These are phyloP conservation scores for Chaetothyriales sp. DNA, from an alignment of 2,329 filamentous ascomycete genomes.

Conservation along the genomic window DNA sequence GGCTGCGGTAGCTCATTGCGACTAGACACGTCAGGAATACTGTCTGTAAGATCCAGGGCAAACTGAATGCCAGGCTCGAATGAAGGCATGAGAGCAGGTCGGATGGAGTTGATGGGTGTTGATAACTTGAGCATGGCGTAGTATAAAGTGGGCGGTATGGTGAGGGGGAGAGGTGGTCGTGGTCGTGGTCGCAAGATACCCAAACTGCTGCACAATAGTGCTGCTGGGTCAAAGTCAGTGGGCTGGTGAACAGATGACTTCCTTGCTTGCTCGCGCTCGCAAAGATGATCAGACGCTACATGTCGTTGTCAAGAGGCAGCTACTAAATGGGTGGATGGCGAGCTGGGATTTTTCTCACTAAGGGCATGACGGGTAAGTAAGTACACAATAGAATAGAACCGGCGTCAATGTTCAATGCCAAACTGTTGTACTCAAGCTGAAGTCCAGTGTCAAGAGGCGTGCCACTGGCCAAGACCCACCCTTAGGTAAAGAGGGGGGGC, in stretches of 20 bases:
- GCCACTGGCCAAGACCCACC: background rate
- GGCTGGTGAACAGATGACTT: background rate
- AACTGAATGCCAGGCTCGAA: constrained; percentile 13
- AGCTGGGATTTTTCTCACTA: background rate
- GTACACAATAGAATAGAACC: background rate
- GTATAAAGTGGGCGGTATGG: background rate
- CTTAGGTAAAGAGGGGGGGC: background rate
- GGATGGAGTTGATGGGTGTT: background rate
- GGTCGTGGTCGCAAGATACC: too few relatives aligned
- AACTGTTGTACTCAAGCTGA: background rate
- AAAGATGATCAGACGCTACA: background rate
- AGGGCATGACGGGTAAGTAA: background rate
- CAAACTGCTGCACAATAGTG: background rate
- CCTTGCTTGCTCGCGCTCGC: background rate
- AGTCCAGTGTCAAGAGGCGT: background rate
- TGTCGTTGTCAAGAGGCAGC: background rate
- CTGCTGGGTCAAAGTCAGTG: background rate
- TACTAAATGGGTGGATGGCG: background rate
- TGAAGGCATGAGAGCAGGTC: background rate
- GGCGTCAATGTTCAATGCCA: background rate
- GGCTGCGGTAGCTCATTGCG: constrained; percentile 7
- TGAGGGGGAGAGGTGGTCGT: background rate
- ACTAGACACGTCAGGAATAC: constrained; percentile 7
- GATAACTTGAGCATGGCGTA: background rate
- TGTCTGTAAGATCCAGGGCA: constrained; percentile 13